A percentile compares a stretch with the other conserved stretches of the same genome.
Evolutionary conservation across 2,329 filamentous ascomycete species (phyloP).

Genomic region (Chrysosporium queenslandicum): DNA sequence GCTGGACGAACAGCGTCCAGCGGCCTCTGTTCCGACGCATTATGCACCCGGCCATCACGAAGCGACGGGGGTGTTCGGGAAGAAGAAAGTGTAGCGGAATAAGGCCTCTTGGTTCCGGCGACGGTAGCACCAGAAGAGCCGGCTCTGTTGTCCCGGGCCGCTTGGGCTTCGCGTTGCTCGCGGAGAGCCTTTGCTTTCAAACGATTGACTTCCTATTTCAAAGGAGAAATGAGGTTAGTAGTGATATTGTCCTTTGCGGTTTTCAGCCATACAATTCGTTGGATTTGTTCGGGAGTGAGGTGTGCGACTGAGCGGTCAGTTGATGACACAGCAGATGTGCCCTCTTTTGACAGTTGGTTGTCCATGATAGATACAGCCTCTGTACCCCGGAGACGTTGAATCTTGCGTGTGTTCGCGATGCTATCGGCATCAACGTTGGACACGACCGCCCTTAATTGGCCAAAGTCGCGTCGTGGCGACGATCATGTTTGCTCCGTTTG

Average conservation of each 20-base stretch:
- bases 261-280: conserved; percentile 41
- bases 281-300: conserved; percentile 52
- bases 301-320: conserved; percentile 23
- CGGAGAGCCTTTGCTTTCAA: conserved; percentile 81
- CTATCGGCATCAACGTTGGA: background rate
- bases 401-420: background rate
- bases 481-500: conserved; percentile 4
- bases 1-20: conserved; percentile 57
- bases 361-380: background rate
- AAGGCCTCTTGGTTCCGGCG: conserved; percentile 62
- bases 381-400: background rate
- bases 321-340: background rate
- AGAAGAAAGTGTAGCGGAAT: conserved; percentile 47
- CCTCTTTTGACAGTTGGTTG: background rate
- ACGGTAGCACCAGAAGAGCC: conserved; percentile 36
- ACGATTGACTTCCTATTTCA: conserved; percentile 70
- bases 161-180: conserved; percentile 59
- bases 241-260: background rate
- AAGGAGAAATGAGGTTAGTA: conserved; percentile 10
- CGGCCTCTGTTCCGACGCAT: conserved; percentile 26
- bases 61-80: conserved; percentile 46
- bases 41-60: conserved; percentile 54
- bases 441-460: background rate
- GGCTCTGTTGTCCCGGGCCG: conserved; percentile 18
- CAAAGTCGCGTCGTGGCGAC: background rate